Base-by-base conservation (phyloP, 768 basidiomycete species). In the Atractiella rhizophila region DNA sequence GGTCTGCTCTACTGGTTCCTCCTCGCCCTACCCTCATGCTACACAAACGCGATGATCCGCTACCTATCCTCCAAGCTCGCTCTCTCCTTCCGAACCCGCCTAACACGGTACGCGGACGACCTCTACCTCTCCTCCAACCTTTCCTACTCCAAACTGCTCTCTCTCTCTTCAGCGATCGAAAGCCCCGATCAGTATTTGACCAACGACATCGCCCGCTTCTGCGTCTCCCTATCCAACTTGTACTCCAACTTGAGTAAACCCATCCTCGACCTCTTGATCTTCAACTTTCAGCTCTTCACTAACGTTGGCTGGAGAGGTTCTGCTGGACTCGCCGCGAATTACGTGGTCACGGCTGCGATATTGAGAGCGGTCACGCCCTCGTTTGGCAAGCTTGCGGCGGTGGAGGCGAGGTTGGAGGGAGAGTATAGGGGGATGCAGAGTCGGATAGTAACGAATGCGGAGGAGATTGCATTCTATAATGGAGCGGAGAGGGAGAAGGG, bases 401-500 rank as follows among this genome's bases (percentile, higher is more conserved):
- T 76, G 4, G 83, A 91, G 55, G 82, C 83, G 0, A 68, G 73
- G 24, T 59, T 94, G 69, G 64, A 96, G 52, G 88, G 88, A 11
- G 88, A 91, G 51, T 94, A 86, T 53, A 65, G 88, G 18, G 69
- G 73, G 0, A 85, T 82, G 0, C 74, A 94, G 52, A 73, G 75
- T 0, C 60, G 88, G 24, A 69, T 94, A 5, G 82, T 77, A 0
- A 62, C 83, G 45, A 85, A 94, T 51, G 71, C 74, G 18, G 88
- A 96, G 55, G 86, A 96, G 56, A 67, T 96, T 27, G 88, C 88
- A 71, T 96, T 96, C 56, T 96, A 96, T 58, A 73, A 83, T 48
- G 88, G 88, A 0, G 83, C 82, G 0, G 56, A 63, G 2, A 64
- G 77, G 28, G 88, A 96, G 58, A 71, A 70, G 48, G 72, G 74